Percentiles rank a stretch among this genome's conserved stretches.
These are phyloP conservation scores for Jatropha podagrica DNA, from an alignment of 441 rosid genomes.

Conservation along the genomic window DNA sequence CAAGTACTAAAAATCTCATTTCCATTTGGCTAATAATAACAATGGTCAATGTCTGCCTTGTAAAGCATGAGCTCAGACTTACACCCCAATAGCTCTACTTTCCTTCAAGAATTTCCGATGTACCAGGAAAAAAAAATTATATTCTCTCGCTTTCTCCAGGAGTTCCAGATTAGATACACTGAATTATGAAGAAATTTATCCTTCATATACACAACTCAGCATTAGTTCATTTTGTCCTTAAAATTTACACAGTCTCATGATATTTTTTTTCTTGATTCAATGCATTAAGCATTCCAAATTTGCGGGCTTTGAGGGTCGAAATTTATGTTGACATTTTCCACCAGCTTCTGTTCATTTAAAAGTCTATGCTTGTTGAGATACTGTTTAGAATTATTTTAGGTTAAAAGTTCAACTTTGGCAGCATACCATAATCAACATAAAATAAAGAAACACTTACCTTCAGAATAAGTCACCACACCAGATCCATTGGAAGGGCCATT, in stretches of 20 bases:
- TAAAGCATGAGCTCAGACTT: too few species aligned
- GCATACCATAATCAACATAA: neutral
- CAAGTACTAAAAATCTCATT: too few species aligned
- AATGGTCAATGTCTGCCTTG: too few species aligned
- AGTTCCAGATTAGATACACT: neutral
- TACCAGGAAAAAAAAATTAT: neutral
- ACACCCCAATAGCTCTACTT: too few species aligned
- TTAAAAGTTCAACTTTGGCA: neutral
- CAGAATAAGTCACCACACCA: constrained; percentile 25
- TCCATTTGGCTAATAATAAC: too few species aligned
- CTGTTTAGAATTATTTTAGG: neutral
- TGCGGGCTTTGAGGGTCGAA: too few species aligned
- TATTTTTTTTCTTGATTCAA: too few species aligned
- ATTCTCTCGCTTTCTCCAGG: neutral
- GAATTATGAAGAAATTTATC: neutral
- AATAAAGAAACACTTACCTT: constrained; percentile 29
- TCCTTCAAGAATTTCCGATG: too few species aligned
- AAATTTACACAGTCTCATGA: neutral
- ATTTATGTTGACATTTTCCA: neutral
- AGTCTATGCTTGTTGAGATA: neutral
- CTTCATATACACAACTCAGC: neutral
- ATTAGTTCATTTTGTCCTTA: neutral
- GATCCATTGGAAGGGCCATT: constrained; percentile 44
- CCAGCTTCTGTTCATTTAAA: neutral
- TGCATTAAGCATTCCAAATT: too few species aligned